Conservation (phyloP, 192 early-diverging fungal species). For the Coemansia sp. region DNA sequence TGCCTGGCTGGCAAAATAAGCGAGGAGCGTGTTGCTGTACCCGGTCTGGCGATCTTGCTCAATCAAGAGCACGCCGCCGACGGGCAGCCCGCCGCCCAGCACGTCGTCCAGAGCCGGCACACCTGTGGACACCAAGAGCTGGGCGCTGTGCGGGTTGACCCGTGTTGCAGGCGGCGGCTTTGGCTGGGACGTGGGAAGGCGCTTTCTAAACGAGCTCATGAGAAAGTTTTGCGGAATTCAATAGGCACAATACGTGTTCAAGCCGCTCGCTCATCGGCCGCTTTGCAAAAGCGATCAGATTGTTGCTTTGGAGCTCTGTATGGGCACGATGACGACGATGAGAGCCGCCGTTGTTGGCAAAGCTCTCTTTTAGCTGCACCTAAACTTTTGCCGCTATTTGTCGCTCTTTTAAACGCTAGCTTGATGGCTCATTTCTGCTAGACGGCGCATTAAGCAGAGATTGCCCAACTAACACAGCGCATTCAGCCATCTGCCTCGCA, state of each 20-base stretch:
- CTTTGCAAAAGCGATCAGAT: too few species aligned
- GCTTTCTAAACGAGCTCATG: constrained; percentile 60
- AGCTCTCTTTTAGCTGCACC: too few species aligned
- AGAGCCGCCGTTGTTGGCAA: too few species aligned
- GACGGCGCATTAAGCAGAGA: not conserved
- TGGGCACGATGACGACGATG: too few species aligned
- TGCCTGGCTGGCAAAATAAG: constrained; percentile 89
- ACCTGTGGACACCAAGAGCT: constrained; percentile 80
- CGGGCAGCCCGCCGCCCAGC: constrained; percentile 84
- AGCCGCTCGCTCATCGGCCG: too few species aligned
- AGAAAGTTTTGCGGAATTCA: too few species aligned
- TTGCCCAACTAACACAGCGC: not conserved
- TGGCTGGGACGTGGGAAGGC: constrained; percentile 59
- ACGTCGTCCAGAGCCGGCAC: constrained; percentile 86
- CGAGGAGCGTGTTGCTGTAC: constrained; percentile 77
- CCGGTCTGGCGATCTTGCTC: constrained; percentile 79
- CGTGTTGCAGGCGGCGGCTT: constrained; percentile 72
- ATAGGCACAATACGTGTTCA: too few species aligned
- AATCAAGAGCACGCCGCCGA: constrained; percentile 78
- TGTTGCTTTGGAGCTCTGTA: too few species aligned
- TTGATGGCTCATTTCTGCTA: not conserved
- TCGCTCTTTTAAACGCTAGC: not conserved
- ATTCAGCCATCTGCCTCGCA: not conserved
- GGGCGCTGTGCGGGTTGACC: constrained; percentile 77
- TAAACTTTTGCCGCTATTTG: too few species aligned